Evolutionary conservation across 2,329 filamentous ascomycete genomes (phyloP).

Genomic region (Alternaria gaisen): DNA sequence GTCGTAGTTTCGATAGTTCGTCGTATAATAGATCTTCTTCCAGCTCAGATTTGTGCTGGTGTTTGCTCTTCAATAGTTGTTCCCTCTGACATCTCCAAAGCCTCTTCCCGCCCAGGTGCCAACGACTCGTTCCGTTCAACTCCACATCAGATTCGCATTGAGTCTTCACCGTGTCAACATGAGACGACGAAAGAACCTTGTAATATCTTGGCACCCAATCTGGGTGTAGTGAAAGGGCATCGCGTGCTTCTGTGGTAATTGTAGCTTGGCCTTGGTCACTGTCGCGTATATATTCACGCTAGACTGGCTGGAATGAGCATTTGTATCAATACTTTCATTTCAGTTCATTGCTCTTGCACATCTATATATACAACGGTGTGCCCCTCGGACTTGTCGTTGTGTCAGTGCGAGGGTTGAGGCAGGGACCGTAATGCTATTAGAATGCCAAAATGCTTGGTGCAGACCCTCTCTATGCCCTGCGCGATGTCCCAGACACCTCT

Average conservation of each 20-base stretch:
- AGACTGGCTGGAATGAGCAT: background rate
- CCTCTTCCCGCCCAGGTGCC: too few species aligned
- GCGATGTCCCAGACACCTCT: background rate
- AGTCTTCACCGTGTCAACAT: background rate
- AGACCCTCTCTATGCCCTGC: conserved; percentile 14
- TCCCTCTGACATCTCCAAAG: background rate
- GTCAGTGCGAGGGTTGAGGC: background rate
- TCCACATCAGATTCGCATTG: background rate
- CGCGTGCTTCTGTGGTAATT: background rate
- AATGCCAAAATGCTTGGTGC: conserved; percentile 32
- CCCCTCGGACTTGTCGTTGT: background rate
- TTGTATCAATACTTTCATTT: conserved; percentile 9
- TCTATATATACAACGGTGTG: conserved; percentile 36
- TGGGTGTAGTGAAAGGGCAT: too few species aligned
- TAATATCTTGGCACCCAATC: too few species aligned
- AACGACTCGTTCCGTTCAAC: too few species aligned
- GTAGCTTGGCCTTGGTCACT: background rate
- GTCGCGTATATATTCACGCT: background rate
- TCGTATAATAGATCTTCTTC: conserved; percentile 38
- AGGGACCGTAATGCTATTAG: conserved; percentile 39
- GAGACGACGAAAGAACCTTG: background rate
- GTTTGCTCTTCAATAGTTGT: background rate
- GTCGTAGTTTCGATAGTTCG: conserved; percentile 38
- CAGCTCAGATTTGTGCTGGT: background rate
- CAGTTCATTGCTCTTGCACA: conserved; percentile 26